phyloP scores from a whole-genome alignment of 116 monocot genomes.

The Dioscorea cayenensis region DNA sequence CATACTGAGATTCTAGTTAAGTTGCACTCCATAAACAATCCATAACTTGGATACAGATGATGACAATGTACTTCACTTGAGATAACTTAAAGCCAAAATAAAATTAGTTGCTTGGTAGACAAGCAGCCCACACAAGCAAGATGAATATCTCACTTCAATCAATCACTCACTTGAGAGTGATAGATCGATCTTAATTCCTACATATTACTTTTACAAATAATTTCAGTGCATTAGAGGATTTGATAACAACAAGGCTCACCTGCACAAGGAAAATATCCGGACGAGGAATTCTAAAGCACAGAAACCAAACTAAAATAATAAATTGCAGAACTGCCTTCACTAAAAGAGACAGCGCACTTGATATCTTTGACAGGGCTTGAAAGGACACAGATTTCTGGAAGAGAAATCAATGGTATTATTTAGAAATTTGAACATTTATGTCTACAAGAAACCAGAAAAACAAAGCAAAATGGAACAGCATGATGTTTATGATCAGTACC shows the following conservation, averaged over 20 bases:
- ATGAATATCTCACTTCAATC: no score
- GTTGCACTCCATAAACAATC: background rate
- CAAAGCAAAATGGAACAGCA: background rate
- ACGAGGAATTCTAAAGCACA: constrained; percentile 80
- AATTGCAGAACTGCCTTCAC: constrained; percentile 76
- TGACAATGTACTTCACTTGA: no score
- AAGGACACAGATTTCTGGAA: constrained; percentile 64
- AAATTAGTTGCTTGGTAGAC: no score
- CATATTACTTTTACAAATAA: no score
- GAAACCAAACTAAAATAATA: constrained; percentile 72
- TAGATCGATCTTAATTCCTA: no score
- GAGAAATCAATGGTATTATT: background rate
- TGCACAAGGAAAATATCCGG: constrained; percentile 84
- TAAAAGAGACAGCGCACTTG: constrained; percentile 55
- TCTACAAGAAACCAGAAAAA: background rate
- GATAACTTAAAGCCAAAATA: no score
- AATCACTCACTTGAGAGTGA: no score
- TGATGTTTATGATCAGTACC: constrained; percentile 34
- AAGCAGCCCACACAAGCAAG: no score
- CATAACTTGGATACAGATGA: no score
- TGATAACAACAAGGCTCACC: constrained; percentile 25
- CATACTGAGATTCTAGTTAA: background rate
- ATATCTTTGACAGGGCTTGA: constrained; percentile 58
- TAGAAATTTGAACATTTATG: background rate
- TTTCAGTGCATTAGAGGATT: background rate